Evolutionary conservation across 2,329 filamentous ascomycete species (phyloP).

Genomic region (Penicillium crustosum): DNA sequence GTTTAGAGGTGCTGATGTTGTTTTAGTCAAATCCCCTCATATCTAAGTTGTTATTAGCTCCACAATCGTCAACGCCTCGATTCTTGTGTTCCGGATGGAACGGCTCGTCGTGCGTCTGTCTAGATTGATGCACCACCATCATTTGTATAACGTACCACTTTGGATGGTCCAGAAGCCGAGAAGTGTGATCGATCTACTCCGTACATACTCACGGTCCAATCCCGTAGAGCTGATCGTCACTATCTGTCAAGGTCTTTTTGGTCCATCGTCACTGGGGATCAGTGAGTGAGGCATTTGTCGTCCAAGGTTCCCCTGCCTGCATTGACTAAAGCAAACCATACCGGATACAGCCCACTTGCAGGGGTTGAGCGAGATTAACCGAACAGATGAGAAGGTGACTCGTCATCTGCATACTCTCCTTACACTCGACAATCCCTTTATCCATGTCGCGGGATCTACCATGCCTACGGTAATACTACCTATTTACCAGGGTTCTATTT

Average conservation of each 20-base stretch:
- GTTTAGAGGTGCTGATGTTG: not conserved
- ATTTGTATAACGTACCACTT: not conserved
- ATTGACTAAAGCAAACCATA: not conserved
- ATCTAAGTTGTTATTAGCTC: not conserved
- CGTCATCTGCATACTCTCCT: not conserved
- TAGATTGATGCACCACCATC: not conserved
- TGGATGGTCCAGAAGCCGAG: not conserved
- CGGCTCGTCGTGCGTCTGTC: not conserved
- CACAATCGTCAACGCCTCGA: not conserved
- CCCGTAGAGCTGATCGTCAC: not conserved
- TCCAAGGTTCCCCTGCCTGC: not conserved
- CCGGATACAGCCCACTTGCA: constrained; percentile 1
- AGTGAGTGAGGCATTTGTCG: not conserved
- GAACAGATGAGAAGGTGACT: not conserved
- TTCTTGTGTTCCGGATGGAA: not conserved
- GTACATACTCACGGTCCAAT: not conserved
- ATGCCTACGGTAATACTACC: not conserved
- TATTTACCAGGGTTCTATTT: not conserved
- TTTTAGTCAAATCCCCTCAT: not conserved
- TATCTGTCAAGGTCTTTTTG: not conserved
- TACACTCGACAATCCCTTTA: not conserved
- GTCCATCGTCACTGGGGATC: not conserved
- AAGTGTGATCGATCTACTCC: not conserved
- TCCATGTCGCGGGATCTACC: not conserved
- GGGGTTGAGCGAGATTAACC: not conserved